Evolutionary conservation across 257 asterid genomes (phyloP), one percentile per base, ranked within the genome.

Genomic region (Solanum pinnatisectum): DNA sequence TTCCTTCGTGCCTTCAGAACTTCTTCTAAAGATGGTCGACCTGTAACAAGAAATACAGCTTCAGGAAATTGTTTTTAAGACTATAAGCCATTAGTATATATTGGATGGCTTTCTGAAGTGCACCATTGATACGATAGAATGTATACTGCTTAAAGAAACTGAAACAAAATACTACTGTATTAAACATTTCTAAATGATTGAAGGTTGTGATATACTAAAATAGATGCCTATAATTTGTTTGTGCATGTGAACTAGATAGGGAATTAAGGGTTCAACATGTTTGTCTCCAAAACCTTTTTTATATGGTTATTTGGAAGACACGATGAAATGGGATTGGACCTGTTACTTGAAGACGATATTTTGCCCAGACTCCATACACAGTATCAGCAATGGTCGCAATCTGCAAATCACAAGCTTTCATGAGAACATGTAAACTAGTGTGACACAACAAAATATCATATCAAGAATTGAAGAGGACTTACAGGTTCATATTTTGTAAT

Each of bases 401-500:
- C 99, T 96, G 95, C 82, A 67, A 76, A 87, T 20, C 79, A 52
- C 18, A 37, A 8, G 37, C 25, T 30, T 52, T 23, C 65, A 63
- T 49, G n/a, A 77, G 56, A 46, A 83, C 25, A 83, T 77, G 32
- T 3, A 25, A 65, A 23, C 42, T 15, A 4, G 22, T 22, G 70
- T 23, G 8, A 63, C 27, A 81, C 85, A 81, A 46, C 11, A 30
- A 44, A 14, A 14, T 49, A 15, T 27, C 2, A 49, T 0, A 81
- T 6, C 4, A 2, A 8, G 10, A 81, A 8, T 81, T 46, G 4
- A 46, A 46, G 79, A 42, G 67, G 63, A 90, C 98, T 93, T 91
- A 95, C 99, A 36, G 98, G 97, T 90, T 95, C 96, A 67, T 94
- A 96, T 94, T 95, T 96, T 72, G 99, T 94, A 68, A 96, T 88